Percentiles rank a stretch among this genome's conserved stretches.
Conservation (phyloP, 2,329 filamentous ascomycete species). For the Colletotrichum lindemuthianum region DNA sequence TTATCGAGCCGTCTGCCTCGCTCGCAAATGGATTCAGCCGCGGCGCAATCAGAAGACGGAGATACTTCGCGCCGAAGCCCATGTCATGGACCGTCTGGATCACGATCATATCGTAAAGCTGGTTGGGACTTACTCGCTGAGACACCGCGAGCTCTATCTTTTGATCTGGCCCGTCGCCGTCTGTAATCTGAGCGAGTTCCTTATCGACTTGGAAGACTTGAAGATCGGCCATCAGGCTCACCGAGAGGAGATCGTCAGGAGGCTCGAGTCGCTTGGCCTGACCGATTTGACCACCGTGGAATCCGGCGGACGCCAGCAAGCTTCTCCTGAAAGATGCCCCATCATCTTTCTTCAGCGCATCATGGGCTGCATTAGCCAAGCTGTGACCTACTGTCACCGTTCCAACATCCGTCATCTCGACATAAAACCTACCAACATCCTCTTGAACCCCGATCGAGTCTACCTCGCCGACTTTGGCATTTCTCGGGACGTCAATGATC, state of each 20-base stretch:
- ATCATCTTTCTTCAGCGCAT: slow-evolving; percentile 54
- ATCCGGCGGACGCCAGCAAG: slow-evolving; percentile 34
- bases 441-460: slow-evolving; percentile 55
- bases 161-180: slow-evolving; percentile 59
- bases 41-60: slow-evolving; percentile 51
- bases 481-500: slow-evolving; percentile 56
- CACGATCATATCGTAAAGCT: slow-evolving; percentile 60
- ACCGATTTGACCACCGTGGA: slow-evolving; percentile 50
- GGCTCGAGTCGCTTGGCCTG: slow-evolving; percentile 51
- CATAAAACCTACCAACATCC: slow-evolving; percentile 59
- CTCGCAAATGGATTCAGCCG: slow-evolving; percentile 54
- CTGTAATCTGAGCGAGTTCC: slow-evolving; percentile 54
- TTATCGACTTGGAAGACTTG: slow-evolving; percentile 55
- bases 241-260: slow-evolving; percentile 51
- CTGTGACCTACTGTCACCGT: slow-evolving; percentile 53
- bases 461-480: slow-evolving; percentile 62
- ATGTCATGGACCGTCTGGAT: slow-evolving; percentile 58
- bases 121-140: slow-evolving; percentile 57
- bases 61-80: slow-evolving; percentile 54
- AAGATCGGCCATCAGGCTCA: slow-evolving; percentile 48
- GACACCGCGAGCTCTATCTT: slow-evolving; percentile 53
- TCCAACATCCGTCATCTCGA: slow-evolving; percentile 57
- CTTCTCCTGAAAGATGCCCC: slow-evolving; percentile 42
- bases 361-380: slow-evolving; percentile 57
- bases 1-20: slow-evolving; percentile 53